These are phyloP conservation scores for Mimosa bimucronata DNA, from an alignment of 306 rosid genomes.

Conservation along the genomic window DNA sequence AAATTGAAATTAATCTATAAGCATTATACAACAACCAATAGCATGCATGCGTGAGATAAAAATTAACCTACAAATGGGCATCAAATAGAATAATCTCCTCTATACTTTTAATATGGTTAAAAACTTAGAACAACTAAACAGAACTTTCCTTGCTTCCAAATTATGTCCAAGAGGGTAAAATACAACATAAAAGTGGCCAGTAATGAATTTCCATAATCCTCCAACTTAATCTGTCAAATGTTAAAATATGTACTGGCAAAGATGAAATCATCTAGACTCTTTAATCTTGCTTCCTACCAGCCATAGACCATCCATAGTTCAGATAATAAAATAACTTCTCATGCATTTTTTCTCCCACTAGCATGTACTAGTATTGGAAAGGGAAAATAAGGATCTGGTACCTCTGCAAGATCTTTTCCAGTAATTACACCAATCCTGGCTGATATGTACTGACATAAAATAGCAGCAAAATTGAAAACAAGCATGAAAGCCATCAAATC, in stretches of 20 bases:
- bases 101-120: background rate
- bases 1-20: slow-evolving; percentile 31
- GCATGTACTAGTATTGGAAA: background rate
- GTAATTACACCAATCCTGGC: slow-evolving; percentile 82
- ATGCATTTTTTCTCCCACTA: background rate
- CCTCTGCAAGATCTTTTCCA: slow-evolving; percentile 92
- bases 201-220: background rate
- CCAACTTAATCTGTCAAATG: background rate
- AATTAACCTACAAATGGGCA: background rate
- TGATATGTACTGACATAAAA: slow-evolving; percentile 86
- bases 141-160: background rate
- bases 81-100: background rate
- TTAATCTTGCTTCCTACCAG: background rate
- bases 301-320: background rate
- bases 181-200: background rate
- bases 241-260: background rate
- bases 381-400: slow-evolving; percentile 43
- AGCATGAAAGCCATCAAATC: slow-evolving; percentile 70
- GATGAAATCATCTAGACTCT: background rate
- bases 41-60: slow-evolving; percentile 1
- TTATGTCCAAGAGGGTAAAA: background rate
- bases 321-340: slow-evolving; percentile 1
- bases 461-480: slow-evolving; percentile 82
- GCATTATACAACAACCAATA: slow-evolving; percentile 16
- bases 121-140: background rate